Evolutionary conservation across 352 stramenopile species (phyloP).

Genomic region (Globisporangium emineosum): DNA sequence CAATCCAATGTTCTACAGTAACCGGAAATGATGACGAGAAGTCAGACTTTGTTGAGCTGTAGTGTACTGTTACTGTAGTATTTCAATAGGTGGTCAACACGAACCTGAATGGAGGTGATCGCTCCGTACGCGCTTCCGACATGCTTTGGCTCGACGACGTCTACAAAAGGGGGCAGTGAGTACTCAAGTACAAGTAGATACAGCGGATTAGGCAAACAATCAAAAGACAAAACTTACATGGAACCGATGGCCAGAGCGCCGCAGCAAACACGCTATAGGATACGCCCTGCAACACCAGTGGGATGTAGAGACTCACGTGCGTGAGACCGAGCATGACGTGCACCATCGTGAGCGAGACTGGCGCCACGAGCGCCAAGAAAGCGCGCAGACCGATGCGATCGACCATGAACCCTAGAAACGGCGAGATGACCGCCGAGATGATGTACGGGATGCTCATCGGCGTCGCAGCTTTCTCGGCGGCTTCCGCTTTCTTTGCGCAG

Average conservation of each 20-base stretch:
- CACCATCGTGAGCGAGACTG: constrained; percentile 80
- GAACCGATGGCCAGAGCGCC: constrained; percentile 91
- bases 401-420: constrained; percentile 89
- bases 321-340: constrained; percentile 86
- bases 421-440: constrained; percentile 88
- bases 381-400: constrained; percentile 87
- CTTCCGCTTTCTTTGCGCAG: constrained; percentile 61
- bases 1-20: constrained; percentile 74
- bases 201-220: neutral
- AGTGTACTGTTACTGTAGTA: too few relatives aligned
- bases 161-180: constrained; percentile 16
- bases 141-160: constrained; percentile 86
- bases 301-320: constrained; percentile 69
- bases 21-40: neutral
- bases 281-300: constrained; percentile 88
- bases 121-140: constrained; percentile 91
- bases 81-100: neutral
- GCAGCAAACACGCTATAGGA: constrained; percentile 92
- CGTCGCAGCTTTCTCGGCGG: constrained; percentile 64
- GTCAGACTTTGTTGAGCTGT: neutral
- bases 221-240: constrained; percentile 31
- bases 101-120: constrained; percentile 90
- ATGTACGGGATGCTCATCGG: constrained; percentile 94
- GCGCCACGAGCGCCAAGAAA: constrained; percentile 76
- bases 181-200: neutral